Evolutionary conservation across 345 rosid genomes (phyloP).

Genomic region (Ricinus communis): DNA sequence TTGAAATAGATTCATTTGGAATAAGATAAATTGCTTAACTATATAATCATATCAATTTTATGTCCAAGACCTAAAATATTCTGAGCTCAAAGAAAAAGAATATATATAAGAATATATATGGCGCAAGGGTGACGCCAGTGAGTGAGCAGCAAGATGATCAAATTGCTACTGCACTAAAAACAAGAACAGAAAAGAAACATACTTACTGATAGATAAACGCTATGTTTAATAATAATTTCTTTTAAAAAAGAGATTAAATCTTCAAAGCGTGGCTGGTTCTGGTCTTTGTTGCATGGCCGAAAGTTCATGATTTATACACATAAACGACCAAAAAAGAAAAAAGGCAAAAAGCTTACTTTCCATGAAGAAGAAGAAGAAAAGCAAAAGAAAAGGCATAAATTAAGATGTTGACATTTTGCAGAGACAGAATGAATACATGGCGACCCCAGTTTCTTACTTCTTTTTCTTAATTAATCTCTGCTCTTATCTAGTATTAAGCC

Average conservation of each 20-base stretch:
- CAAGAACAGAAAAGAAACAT: not conserved
- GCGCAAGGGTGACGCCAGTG: constrained; percentile 16
- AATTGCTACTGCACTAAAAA: not conserved
- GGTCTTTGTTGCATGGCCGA: constrained; percentile 5
- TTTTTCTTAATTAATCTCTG: not conserved
- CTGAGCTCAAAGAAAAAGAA: no score
- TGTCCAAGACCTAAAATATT: no score
- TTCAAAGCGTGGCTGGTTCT: not conserved
- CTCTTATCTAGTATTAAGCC: not conserved
- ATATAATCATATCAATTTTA: no score
- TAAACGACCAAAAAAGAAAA: not conserved
- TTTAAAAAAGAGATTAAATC: not conserved
- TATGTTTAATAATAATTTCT: no score
- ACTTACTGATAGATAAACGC: not conserved
- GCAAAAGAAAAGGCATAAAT: not conserved
- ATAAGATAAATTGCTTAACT: no score
- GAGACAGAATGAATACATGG: constrained; percentile 8
- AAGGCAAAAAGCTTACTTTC: constrained; percentile 6
- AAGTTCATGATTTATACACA: constrained; percentile 6
- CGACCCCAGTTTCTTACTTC: constrained; percentile 1
- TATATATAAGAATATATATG: no score
- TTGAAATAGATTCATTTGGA: no score
- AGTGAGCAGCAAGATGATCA: not conserved
- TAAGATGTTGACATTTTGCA: constrained; percentile 1
- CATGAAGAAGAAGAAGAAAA: not conserved